A percentile compares a stretch with the other conserved stretches of the same genome.
These are phyloP conservation scores for Smittium culicis DNA, from an alignment of 371 early-diverging fungal species.

Conservation along the genomic window DNA sequence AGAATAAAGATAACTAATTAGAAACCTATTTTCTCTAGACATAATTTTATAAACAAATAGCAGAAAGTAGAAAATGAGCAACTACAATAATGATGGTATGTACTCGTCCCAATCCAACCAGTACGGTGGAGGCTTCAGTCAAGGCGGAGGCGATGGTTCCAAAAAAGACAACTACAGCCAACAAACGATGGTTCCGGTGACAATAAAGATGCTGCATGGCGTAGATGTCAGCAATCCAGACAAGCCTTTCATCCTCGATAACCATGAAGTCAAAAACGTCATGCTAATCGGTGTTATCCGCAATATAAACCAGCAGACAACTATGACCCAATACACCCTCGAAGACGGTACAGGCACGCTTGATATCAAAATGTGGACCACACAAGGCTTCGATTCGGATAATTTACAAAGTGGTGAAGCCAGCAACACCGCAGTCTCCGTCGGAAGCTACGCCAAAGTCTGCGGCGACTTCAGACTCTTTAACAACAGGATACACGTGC, in stretches of 20 bases:
- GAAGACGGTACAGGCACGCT: slow-evolving; percentile 66
- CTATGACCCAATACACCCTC: slow-evolving; percentile 43
- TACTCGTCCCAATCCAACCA: neutral
- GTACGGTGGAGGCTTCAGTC: neutral
- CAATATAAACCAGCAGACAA: slow-evolving; percentile 34
- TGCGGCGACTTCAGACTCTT: slow-evolving; percentile 49
- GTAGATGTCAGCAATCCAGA: slow-evolving; percentile 36
- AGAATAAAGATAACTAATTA: too few species aligned
- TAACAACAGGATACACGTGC: slow-evolving; percentile 36
- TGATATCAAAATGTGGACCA: slow-evolving; percentile 51
- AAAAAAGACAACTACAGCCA: slow-evolving; percentile 13
- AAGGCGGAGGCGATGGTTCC: neutral
- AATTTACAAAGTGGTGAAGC: slow-evolving; percentile 10
- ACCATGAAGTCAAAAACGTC: slow-evolving; percentile 44
- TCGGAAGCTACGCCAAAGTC: slow-evolving; percentile 47
- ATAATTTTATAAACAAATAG: too few species aligned
- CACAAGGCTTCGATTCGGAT: slow-evolving; percentile 29
- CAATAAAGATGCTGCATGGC: slow-evolving; percentile 49
- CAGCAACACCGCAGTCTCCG: slow-evolving; percentile 16
- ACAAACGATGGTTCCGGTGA: slow-evolving; percentile 52
- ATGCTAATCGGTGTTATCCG: slow-evolving; percentile 50
- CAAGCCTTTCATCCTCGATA: slow-evolving; percentile 42
- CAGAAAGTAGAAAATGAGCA: slow-evolving; percentile 3
- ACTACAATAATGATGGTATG: neutral
- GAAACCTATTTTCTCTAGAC: too few species aligned